Base-by-base conservation (phyloP, 768 basidiomycete genomes). In the Melanogaster broomeanus region DNA sequence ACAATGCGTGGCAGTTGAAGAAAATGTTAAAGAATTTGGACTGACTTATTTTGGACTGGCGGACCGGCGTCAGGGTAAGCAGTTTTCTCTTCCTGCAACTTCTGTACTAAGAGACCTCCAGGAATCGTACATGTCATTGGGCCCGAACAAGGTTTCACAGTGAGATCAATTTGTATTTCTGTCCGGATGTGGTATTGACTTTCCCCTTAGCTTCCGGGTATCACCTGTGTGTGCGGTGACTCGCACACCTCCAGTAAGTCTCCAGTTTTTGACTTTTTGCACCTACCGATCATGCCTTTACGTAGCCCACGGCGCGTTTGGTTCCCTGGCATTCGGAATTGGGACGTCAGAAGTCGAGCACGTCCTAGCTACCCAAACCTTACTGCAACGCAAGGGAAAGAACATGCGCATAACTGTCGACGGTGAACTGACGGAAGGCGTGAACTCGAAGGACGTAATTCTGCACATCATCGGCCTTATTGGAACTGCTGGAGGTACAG, bases 321-420 rank as follows among this genome's bases (percentile, higher is more conserved):
- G 93, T 42, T 92, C 93, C 42, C 79, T 95, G 55, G 93, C 93
- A 0, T 95, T 94, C 61, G 93, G 93, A 53, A 94, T 95, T 61
- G 93, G 93, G 35, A 95, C 93, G 12, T 93, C 91, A 44, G 92
- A 95, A 65, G 93, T 95, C 61, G 93, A 95, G 65, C 93, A 95
- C 66, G 93, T 94, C 57, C 85, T 95, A 42, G 93, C 93, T 13
- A 95, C 93, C 8, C 93, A 95, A 70, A 92, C 90, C 43, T 76
- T 95, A 19, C 74, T 91, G 55, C 93, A 95, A 72, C 84, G 79
- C 65, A 93, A 93, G 71, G 82, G 83, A 49, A 93, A 93, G 74
- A 95, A 94, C 73, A 93, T 95, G 91, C 85, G 89, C 40, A 89
- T 95, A 61, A 85, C 83, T 42, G 90, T 95, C 56, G 86, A 95